These are phyloP conservation scores for Exophiala sideris DNA, from an alignment of 2,329 filamentous ascomycete species.

Conservation along the genomic window DNA sequence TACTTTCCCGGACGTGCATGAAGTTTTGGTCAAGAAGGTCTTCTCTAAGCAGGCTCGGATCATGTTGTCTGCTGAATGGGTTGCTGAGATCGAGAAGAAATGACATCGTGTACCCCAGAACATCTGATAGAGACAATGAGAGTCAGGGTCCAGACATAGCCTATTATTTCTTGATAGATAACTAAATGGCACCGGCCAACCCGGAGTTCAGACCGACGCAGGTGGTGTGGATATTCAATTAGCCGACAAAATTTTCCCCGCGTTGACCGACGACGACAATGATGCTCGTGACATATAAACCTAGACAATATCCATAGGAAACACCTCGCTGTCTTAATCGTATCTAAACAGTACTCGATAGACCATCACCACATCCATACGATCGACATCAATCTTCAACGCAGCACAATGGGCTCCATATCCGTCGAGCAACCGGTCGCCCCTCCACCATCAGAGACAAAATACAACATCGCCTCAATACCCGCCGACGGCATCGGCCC, in stretches of 20 bases:
- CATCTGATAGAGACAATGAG: neutral
- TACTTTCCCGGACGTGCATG: constrained; percentile 1
- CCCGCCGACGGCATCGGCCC: constrained; percentile 68
- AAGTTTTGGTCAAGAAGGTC: constrained; percentile 1
- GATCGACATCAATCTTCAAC: neutral
- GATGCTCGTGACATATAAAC: too few relatives aligned
- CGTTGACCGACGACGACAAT: too few relatives aligned
- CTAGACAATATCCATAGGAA: too few relatives aligned
- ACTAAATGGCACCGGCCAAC: too few relatives aligned
- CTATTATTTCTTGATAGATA: too few relatives aligned
- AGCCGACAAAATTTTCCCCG: too few relatives aligned
- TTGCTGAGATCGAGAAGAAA: neutral
- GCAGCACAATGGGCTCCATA: neutral
- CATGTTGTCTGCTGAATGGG: neutral
- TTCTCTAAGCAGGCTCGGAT: constrained; percentile 7
- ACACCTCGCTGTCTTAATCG: too few relatives aligned
- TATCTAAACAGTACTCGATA: neutral
- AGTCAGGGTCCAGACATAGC: neutral
- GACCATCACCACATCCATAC: neutral
- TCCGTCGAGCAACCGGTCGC: neutral
- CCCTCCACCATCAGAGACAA: constrained; percentile 6
- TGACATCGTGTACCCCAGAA: neutral
- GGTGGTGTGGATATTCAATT: too few relatives aligned
- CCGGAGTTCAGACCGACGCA: too few relatives aligned
- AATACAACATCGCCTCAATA: constrained; percentile 56